A percentile compares a stretch with the other conserved stretches of the same genome.
Evolutionary conservation across 1,139 yeast species (phyloP).

Genomic region (Saccharomyces hybrid): DNA sequence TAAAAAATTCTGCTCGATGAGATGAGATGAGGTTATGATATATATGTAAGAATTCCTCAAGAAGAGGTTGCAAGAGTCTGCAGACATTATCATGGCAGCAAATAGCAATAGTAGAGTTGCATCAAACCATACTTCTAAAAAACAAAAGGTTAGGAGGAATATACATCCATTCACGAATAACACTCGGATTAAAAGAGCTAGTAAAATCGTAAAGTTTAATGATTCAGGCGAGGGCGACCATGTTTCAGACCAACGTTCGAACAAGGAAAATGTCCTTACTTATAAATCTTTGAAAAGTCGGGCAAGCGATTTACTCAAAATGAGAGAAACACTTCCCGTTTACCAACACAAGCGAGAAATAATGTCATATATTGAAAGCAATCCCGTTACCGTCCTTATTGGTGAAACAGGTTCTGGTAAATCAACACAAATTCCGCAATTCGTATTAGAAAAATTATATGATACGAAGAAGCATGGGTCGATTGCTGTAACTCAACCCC

Average conservation of each 20-base stretch:
- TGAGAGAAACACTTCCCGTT: constrained; percentile 63
- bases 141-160: constrained; percentile 4
- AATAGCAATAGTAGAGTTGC: background rate
- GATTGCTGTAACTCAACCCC: constrained; percentile 92
- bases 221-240: constrained; percentile 22
- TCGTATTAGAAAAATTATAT: constrained; percentile 42
- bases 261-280: constrained; percentile 9
- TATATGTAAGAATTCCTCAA: background rate
- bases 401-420: constrained; percentile 99
- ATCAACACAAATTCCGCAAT: constrained; percentile 95
- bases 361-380: constrained; percentile 43
- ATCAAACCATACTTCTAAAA: background rate
- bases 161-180: constrained; percentile 11
- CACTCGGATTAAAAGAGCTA: background rate
- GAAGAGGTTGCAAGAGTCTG: background rate
- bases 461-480: constrained; percentile 34
- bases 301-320: constrained; percentile 42
- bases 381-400: constrained; percentile 70
- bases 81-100: background rate
- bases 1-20: constrained; percentile 6
- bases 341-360: constrained; percentile 63
- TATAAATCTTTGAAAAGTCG: constrained; percentile 31
- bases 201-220: constrained; percentile 12
- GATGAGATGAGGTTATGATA: constrained; percentile 9
- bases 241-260: constrained; percentile 9